Percentiles rank a stretch among this genome's conserved stretches.
These are phyloP conservation scores for Mortierella hygrophila DNA, from an alignment of 192 early-diverging fungal species.

Conservation along the genomic window DNA sequence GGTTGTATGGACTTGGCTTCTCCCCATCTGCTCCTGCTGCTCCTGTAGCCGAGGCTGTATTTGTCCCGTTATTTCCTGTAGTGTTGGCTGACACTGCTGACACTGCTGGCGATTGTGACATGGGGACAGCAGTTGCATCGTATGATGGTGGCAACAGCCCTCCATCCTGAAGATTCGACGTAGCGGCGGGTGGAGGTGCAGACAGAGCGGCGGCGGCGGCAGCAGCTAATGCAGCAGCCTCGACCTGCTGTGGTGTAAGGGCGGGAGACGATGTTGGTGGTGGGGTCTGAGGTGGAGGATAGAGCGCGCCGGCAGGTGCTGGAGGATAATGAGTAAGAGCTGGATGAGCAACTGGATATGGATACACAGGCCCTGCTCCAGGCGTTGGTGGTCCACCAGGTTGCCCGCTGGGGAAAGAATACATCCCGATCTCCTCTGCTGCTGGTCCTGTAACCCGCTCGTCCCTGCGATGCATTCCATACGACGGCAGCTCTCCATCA, in stretches of 20 bases:
- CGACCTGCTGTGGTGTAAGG: constrained; percentile 12
- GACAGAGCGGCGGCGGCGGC: constrained; percentile 13
- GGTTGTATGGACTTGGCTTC: neutral
- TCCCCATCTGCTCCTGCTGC: constrained; percentile 2
- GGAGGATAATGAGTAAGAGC: neutral
- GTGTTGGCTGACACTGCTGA: neutral
- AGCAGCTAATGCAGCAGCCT: constrained; percentile 16
- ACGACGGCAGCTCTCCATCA: constrained; percentile 47
- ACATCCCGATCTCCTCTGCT: constrained; percentile 53
- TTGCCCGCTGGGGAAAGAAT: constrained; percentile 21
- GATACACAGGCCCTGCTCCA: neutral
- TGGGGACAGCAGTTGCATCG: neutral
- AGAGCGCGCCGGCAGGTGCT: constrained; percentile 1
- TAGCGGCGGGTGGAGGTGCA: constrained; percentile 7
- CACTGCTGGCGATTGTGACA: no score
- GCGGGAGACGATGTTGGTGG: constrained; percentile 2
- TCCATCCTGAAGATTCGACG: neutral
- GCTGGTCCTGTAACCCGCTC: constrained; percentile 31
- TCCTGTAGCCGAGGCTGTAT: neutral
- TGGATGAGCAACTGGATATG: neutral
- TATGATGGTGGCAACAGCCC: constrained; percentile 11
- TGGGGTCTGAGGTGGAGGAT: constrained; percentile 18
- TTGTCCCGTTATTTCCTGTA: neutral
- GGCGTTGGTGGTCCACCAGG: neutral
- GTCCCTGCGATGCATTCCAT: constrained; percentile 46